Base-by-base conservation (phyloP, 1,139 yeast genomes). In the Blastobotrys apis region DNA sequence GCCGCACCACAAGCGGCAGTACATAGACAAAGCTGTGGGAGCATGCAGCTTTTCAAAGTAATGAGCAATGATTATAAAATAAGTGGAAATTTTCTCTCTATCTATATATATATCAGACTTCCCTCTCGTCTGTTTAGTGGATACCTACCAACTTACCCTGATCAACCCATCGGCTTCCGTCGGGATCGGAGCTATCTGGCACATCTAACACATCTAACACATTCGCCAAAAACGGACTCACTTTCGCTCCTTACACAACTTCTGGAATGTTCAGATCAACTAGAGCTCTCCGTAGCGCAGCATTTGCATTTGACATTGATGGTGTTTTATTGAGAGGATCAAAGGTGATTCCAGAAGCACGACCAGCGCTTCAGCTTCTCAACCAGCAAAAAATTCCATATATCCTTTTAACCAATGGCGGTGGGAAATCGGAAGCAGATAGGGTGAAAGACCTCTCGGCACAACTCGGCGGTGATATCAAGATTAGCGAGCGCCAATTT, bases 271-370 rank as follows among this genome's bases (percentile, higher is more conserved):
- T n/a, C n/a, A n/a, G n/a, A n/a, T n/a, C n/a, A n/a, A n/a, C n/a
- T n/a, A n/a, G n/a, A n/a, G n/a, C n/a, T n/a, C n/a, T n/a, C n/a
- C 50, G 40, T 23, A 42, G 48, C 39, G 37, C 48, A 16, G 58
- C 67, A 5, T 66, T 66, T 47, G 68, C 66, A 10, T 65, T 66
- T 37, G 70, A 66, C 49, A 87, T 92, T 46, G 98, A 92, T 64
- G 98, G 98, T 4, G 98, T 92, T n/a, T 69, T 92, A 27, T 62
- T 92, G 16, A 77, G 94, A 47, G 96, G 97, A 15, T 70, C 77
- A 22, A 71, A 71, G 37, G 77, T 90, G 0, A 77, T 92, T 37
- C 80, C 82, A 1, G 74, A 73, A 37, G 97, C 96, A 1, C 67
- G 68, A 20, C 71, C 72, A 13, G 86, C 97, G 0, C 68, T 92